Evolutionary conservation across 768 basidiomycete genomes (phyloP), one percentile per base, ranked within the genome.

Genomic region (Pisolithus tinctorius): DNA sequence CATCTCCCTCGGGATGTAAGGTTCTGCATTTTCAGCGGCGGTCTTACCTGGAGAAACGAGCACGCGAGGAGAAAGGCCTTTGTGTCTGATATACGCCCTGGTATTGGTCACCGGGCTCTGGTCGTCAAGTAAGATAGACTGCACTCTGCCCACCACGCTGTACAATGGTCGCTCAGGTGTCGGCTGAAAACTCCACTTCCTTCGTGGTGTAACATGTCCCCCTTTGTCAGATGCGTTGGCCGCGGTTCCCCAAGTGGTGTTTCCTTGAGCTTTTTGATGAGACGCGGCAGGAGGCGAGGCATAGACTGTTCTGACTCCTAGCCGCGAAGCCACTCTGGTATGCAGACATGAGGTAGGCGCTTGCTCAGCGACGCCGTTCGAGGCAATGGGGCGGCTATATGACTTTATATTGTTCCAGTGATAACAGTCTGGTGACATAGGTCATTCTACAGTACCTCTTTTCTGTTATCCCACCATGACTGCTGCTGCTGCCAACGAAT

Each of bases 251-350:
- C 42, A 45, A 53, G 55, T 47, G 55, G 58, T 26, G 67, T 55
- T 45, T 72, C 61, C 25, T 65, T 60, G 42, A 82, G 63, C 20
- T 58, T 62, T 51, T 70, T 63, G 43, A 81, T 65, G 14, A 88
- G 79, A 60, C 86, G 84, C 40, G 84, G 84, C 51, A 87, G 67
- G 61, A 89, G 71, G 57, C 85, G 84, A 62, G 83, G 79, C 86
- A 88, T 88, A 52, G 37, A 41, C 26, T 3, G 42, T 23, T 16
- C 3, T 20, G 20, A 20, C 20, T 20, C 20, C 20, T 20, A 20
- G 20, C 20, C 20, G 20, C 20, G 20, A 20, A 20, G 20, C 20
- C 20, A 20, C 20, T 20, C 20, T 20, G 20, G 20, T 20, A 36
- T 29, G 14, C 48, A 5, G 26, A 16, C 34, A 45, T 26, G 20